These are phyloP conservation scores for Orobanche coerulescens DNA, from an alignment of 257 asterid genomes.

Conservation along the genomic window DNA sequence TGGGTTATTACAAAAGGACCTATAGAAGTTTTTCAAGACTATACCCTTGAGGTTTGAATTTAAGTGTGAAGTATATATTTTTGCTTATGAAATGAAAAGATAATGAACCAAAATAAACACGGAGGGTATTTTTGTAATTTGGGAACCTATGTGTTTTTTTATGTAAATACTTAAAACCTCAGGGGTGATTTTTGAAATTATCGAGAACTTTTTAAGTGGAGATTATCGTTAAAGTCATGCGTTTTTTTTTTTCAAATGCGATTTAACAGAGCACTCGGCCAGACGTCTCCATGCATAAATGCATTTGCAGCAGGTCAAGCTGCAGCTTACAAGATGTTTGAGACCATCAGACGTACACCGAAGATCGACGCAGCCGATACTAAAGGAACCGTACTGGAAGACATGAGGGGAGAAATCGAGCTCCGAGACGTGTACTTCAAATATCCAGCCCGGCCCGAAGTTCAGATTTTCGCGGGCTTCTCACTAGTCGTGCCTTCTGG, in stretches of 20 bases:
- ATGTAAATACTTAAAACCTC: too few species aligned
- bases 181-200: too few species aligned
- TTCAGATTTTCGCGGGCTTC: slow-evolving; percentile 60
- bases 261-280: slow-evolving; percentile 48
- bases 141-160: too few species aligned
- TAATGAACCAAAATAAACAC: too few species aligned
- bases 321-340: slow-evolving; percentile 58
- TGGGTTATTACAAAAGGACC: too few species aligned
- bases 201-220: too few species aligned
- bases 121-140: too few species aligned
- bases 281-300: slow-evolving; percentile 42
- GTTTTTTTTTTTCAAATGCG: not conserved
- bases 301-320: slow-evolving; percentile 66
- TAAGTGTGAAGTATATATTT: too few species aligned
- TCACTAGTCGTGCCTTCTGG: slow-evolving; percentile 41
- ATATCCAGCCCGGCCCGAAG: slow-evolving; percentile 75
- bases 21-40: too few species aligned
- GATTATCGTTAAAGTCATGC: too few species aligned
- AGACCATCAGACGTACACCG: slow-evolving; percentile 46
- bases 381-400: slow-evolving; percentile 39
- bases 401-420: slow-evolving; percentile 56
- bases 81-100: too few species aligned
- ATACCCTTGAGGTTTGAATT: too few species aligned
- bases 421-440: slow-evolving; percentile 49
- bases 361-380: slow-evolving; percentile 41